These are phyloP conservation scores for Melastoma malabathricum DNA, from an alignment of 345 rosid genomes.

Conservation along the genomic window DNA sequence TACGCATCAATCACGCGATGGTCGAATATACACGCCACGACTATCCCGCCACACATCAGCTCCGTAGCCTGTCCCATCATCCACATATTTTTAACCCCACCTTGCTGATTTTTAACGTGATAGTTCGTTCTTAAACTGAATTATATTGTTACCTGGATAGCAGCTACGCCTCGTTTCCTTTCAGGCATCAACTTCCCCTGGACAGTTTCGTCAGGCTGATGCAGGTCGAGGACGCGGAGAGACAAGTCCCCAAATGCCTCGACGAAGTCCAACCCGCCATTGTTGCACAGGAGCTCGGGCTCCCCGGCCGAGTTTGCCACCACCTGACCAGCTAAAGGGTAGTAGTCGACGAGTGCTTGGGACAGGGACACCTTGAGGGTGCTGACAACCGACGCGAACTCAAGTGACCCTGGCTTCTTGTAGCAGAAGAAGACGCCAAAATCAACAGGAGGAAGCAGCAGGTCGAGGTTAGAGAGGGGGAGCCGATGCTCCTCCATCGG, in stretches of 20 bases:
- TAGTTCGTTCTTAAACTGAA: too few relatives aligned
- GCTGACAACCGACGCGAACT: slow-evolving; percentile 18
- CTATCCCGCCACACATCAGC: slow-evolving; percentile 52
- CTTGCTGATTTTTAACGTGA: too few relatives aligned
- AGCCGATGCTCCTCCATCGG: slow-evolving; percentile 72
- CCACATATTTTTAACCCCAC: too few relatives aligned
- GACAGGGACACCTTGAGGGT: slow-evolving; percentile 51
- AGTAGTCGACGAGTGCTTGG: slow-evolving; percentile 51
- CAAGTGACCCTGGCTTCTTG: slow-evolving; percentile 12
- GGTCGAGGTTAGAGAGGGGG: slow-evolving; percentile 74
- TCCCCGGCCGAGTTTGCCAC: slow-evolving; percentile 47
- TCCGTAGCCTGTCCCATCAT: slow-evolving; percentile 48
- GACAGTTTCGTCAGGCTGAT: too few relatives aligned
- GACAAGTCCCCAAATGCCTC: too few relatives aligned
- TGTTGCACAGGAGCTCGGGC: slow-evolving; percentile 76
- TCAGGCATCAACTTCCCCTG: too few relatives aligned
- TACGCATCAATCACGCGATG: slow-evolving; percentile 70
- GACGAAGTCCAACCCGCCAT: slow-evolving; percentile 62
- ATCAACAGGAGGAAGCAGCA: slow-evolving; percentile 58
- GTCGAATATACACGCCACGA: slow-evolving; percentile 57
- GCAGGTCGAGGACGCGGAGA: too few relatives aligned
- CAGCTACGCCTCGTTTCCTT: too few relatives aligned
- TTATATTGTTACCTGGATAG: too few relatives aligned
- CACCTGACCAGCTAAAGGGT: slow-evolving; percentile 60
- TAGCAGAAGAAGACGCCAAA: slow-evolving; percentile 70